Base-by-base conservation (phyloP, 108 stramenopile genomes). In the Cyclotella kingstonii region DNA sequence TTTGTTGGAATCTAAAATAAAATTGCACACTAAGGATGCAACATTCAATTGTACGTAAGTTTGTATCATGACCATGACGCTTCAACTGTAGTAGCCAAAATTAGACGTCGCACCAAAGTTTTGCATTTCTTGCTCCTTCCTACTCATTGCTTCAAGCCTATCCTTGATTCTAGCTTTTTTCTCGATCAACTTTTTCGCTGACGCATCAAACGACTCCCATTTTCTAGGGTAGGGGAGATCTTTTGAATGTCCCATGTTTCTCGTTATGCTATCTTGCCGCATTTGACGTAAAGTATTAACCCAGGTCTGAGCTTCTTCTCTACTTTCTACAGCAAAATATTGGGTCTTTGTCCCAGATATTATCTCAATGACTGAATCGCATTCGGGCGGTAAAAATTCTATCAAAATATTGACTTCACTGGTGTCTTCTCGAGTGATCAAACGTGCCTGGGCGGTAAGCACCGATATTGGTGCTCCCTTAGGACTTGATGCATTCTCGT, bases 191-290 rank as follows among this genome's bases (percentile, higher is more conserved):
- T 56, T 55, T 27, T 42, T 70, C 21, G 83, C 90, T n/a, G 82
- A 60, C 29, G 63, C 54, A 72, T 91, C 87, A 63, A 84, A 81
- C 31, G 86, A 59, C 27, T 54, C 58, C 85, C 85, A 89, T 7
- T 72, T 33, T 18, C 43, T 42, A 19, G 90, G 90, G 68, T 86
- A 91, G 0, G 90, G 87, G 5, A 79, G 43, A 27, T 53, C 46
- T 29, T 42, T 29, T 18, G 86, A 83, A 69, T 93, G 91, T 8
- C 91, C 91, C 91, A 93, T 85, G 15, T 59, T 60, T 34, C 86
- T 48, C 10, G 77, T 85, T 26, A 86, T 86, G 12, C 56, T 50
- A 60, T 83, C 87, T 55, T 87, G 87, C 46, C 73, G 53, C 22
- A 73, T 78, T 34, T 87, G 75, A 8, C 65, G 54, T 10, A 93